Percentiles rank a stretch among this genome's conserved stretches.
These are phyloP conservation scores for Senna tora DNA, from an alignment of 306 rosid species.

Conservation along the genomic window DNA sequence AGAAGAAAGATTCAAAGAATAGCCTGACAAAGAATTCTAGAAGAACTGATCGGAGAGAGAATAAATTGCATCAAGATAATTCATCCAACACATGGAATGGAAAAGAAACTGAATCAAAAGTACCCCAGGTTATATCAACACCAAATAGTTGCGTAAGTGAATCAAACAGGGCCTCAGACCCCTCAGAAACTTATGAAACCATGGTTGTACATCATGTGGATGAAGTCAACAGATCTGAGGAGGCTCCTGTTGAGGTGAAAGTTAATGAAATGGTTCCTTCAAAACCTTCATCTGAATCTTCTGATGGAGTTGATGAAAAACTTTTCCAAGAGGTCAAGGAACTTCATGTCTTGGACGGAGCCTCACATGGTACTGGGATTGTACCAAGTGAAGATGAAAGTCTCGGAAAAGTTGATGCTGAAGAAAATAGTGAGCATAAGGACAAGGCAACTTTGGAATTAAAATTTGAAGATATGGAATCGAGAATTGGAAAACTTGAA, in stretches of 20 bases:
- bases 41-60: constrained; percentile 61
- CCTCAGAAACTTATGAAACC: constrained; percentile 58
- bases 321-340: too few relatives aligned
- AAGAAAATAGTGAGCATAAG: too few relatives aligned
- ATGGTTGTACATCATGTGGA: constrained; percentile 59
- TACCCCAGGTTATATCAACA: not conserved
- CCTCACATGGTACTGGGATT: too few relatives aligned
- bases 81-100: constrained; percentile 51
- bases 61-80: constrained; percentile 55
- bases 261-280: constrained; percentile 38
- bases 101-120: constrained; percentile 50
- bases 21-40: constrained; percentile 58
- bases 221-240: constrained; percentile 69
- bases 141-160: constrained; percentile 46
- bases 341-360: too few relatives aligned
- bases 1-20: constrained; percentile 57
- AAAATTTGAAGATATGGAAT: too few relatives aligned
- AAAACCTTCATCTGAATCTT: too few relatives aligned
- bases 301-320: too few relatives aligned
- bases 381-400: too few relatives aligned
- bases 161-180: constrained; percentile 53
- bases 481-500: too few relatives aligned
- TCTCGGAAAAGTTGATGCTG: too few relatives aligned
- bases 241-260: constrained; percentile 46
- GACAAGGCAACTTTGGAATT: too few relatives aligned